Percentiles rank a stretch among this genome's conserved stretches.
These are phyloP conservation scores for Elsinoe batatas DNA, from an alignment of 2,329 filamentous ascomycete genomes.

Conservation along the genomic window DNA sequence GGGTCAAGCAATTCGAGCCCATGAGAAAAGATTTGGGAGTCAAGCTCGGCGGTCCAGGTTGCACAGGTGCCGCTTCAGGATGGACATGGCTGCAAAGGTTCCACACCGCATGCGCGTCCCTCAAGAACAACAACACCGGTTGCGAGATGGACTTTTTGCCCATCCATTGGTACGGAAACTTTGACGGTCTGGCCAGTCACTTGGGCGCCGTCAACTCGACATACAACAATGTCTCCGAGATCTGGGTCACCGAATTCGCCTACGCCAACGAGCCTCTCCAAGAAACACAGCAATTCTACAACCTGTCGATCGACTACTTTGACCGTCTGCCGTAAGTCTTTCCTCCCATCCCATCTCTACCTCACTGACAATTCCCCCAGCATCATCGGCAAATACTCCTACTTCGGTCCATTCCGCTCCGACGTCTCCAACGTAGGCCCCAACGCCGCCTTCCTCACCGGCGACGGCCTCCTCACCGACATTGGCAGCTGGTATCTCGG, in stretches of 20 bases:
- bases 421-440: conserved; percentile 59
- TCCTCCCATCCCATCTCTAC: not conserved
- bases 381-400: conserved; percentile 59
- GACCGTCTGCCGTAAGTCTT: conserved; percentile 47
- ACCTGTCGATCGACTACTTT: conserved; percentile 55
- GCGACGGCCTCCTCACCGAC: conserved; percentile 59
- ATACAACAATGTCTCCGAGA: conserved; percentile 39
- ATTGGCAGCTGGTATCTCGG: conserved; percentile 74
- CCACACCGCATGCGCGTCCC: conserved; percentile 43
- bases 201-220: conserved; percentile 49
- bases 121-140: conserved; percentile 23
- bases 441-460: conserved; percentile 60
- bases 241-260: conserved; percentile 76
- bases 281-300: conserved; percentile 57
- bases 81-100: conserved; percentile 60
- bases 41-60: conserved; percentile 60
- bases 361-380: conserved; percentile 17
- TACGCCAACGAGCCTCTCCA: conserved; percentile 45
- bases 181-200: conserved; percentile 57
- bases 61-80: conserved; percentile 52
- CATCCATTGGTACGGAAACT: conserved; percentile 52
- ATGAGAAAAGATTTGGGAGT: conserved; percentile 51
- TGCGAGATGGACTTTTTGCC: conserved; percentile 43
- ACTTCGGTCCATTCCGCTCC: conserved; percentile 66
- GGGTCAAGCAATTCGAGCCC: conserved; percentile 63